A percentile compares a stretch with the other conserved stretches of the same genome.
These are phyloP conservation scores for Verticillium tricorpus DNA, from an alignment of 2,329 filamentous ascomycete species.

Conservation along the genomic window DNA sequence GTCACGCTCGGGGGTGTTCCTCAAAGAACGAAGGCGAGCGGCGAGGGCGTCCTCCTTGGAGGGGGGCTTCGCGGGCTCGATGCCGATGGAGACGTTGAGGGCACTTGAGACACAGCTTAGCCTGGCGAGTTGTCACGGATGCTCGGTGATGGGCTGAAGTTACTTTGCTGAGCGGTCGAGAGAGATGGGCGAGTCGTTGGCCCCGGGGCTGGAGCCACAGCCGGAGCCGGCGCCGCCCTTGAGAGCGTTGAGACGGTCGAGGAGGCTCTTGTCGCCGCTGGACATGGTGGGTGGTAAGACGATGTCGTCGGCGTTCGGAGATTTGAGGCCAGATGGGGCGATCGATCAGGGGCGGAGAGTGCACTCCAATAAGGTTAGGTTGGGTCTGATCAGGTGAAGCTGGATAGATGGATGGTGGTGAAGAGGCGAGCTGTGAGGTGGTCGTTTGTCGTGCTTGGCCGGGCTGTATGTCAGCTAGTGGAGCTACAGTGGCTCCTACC, in stretches of 20 bases:
- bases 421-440: not conserved
- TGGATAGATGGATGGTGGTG: not conserved
- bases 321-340: not conserved
- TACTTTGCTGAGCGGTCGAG: constrained; percentile 34
- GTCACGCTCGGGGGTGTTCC: constrained; percentile 29
- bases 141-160: constrained; percentile 13
- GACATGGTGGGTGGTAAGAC: not conserved
- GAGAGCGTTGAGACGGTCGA: constrained; percentile 52
- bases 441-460: not conserved
- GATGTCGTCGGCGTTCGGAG: not conserved
- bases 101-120: constrained; percentile 13
- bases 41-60: constrained; percentile 48
- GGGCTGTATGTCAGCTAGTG: not conserved
- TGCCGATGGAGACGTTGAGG: constrained; percentile 24
- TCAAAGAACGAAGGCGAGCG: constrained; percentile 46
- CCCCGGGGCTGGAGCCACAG: not conserved
- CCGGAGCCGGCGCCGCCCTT: constrained; percentile 24
- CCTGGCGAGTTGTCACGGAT: not conserved
- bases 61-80: constrained; percentile 35
- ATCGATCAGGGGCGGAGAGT: not conserved
- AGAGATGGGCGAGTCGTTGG: constrained; percentile 16
- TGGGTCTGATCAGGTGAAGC: not conserved
- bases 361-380: not conserved
- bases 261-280: constrained; percentile 37
- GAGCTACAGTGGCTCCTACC: not conserved